Evolutionary conservation across 2,329 filamentous ascomycete genomes (phyloP).

Genomic region (Fusarium illudens): DNA sequence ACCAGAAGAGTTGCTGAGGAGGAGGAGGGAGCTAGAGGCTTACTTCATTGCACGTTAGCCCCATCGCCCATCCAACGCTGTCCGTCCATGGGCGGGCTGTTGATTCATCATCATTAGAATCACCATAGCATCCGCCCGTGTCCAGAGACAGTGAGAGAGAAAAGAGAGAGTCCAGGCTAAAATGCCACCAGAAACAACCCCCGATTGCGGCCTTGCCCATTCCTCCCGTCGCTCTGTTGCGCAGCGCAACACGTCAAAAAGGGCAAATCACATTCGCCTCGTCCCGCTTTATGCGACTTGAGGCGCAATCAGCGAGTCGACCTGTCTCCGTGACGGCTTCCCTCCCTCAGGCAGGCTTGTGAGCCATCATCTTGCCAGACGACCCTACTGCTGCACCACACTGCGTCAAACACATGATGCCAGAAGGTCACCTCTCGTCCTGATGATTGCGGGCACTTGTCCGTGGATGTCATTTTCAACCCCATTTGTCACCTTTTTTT

Average conservation of each 20-base stretch:
- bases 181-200: not conserved
- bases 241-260: conserved; percentile 27
- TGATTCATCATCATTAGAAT: conserved; percentile 25
- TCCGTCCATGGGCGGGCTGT: not conserved
- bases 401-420: conserved; percentile 11
- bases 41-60: conserved; percentile 19
- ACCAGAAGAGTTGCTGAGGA: conserved; percentile 27
- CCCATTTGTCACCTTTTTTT: conserved; percentile 2
- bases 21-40: no score
- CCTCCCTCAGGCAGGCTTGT: not conserved
- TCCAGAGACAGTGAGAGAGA: not conserved
- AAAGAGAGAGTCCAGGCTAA: not conserved
- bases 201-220: conserved; percentile 18
- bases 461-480: not conserved
- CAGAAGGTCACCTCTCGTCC: not conserved
- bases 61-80: conserved; percentile 8
- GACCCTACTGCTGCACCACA: conserved; percentile 16
- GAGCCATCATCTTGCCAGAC: conserved; percentile 13
- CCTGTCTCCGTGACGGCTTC: not conserved
- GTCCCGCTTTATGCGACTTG: conserved; percentile 23
- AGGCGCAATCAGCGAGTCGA: conserved; percentile 22
- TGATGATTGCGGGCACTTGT: not conserved
- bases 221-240: conserved; percentile 22
- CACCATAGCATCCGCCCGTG: conserved; percentile 2
- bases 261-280: conserved; percentile 1